Evolutionary conservation across 1,139 yeast genomes (phyloP).

Genomic region (Diutina ranongensis): DNA sequence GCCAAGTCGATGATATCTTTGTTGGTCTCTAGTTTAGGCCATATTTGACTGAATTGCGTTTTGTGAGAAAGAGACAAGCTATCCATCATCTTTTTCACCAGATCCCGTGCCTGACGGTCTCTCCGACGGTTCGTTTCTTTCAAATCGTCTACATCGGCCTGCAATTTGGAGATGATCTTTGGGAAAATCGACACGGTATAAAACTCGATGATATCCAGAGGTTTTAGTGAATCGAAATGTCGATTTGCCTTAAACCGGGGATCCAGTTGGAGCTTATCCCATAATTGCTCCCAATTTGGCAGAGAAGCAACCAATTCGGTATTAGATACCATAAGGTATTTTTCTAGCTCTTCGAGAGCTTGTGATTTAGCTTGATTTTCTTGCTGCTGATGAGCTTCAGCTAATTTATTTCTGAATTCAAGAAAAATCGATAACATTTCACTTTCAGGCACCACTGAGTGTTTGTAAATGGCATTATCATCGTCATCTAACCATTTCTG

Average conservation of each 20-base stretch:
- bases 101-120: conserved; percentile 59
- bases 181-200: conserved; percentile 41
- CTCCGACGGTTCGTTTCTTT: conserved; percentile 32
- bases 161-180: conserved; percentile 22
- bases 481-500: conserved; percentile 36
- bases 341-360: conserved; percentile 41
- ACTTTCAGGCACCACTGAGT: conserved; percentile 47
- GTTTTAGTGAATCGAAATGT: conserved; percentile 40
- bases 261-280: conserved; percentile 28
- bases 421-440: conserved; percentile 42
- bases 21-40: conserved; percentile 42
- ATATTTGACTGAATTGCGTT: conserved; percentile 49
- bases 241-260: conserved; percentile 47
- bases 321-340: conserved; percentile 31
- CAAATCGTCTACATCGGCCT: conserved; percentile 21
- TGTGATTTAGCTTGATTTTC: conserved; percentile 24
- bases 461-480: conserved; percentile 56
- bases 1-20: conserved; percentile 48
- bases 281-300: conserved; percentile 35
- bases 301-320: conserved; percentile 11
- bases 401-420: conserved; percentile 34
- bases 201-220: conserved; percentile 47
- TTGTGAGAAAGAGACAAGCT: conserved; percentile 35
- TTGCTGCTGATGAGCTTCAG: conserved; percentile 23
- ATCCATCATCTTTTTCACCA: conserved; percentile 35